Evolutionary conservation across 2,329 filamentous ascomycete species (phyloP), one percentile per base, ranked within the genome.

Genomic region (Penicillium sumatraense): DNA sequence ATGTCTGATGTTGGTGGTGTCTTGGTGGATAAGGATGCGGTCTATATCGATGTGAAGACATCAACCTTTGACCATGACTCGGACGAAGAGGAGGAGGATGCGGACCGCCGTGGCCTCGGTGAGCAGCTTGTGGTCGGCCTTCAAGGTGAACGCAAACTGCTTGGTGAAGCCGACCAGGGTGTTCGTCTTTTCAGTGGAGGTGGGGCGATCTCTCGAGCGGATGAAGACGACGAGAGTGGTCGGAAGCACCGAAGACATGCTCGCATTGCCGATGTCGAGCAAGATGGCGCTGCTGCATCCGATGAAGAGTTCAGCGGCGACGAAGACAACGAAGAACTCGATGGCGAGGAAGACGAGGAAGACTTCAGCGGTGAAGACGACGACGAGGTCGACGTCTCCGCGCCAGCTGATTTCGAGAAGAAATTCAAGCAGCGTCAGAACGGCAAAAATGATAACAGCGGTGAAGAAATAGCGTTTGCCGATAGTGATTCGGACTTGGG

Each of bases 1-100:
- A 98, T 99, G 93, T 96, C 93, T 23, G 95, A 99, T 75, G 92
- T 96, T 29, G 96, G 93, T 62, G 95, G 95, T 67, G 85, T 99
- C 11, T 87, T 98, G 70, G 93, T 99, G 49, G 95, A 99, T 64
- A 96, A 96, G 58, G 95, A 99, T 75, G 93, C 93, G 7, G 93
- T 99, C 33, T 99, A 96, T 78, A 97, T 89, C 59, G 85, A 89
- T 67, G 77, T 89, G 40, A 89, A 87, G 70, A 86, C 84, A 13
- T 80, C 82, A 24, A 96, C 85, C 3, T 97, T 99, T 62, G 79
- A 86, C 58, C 75, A 76, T 10, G 86, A 89, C 16, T 84, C 77
- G 1, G 83, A 85, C 11, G 81, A 81, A 9, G 86, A 90, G 10
- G 83, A 83, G 4, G 80, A 81, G 13, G 78, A 86, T 10, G 83